Evolutionary conservation across 176 grass and related monocot genomes (phyloP).

Genomic region (Dactylis glomerata): DNA sequence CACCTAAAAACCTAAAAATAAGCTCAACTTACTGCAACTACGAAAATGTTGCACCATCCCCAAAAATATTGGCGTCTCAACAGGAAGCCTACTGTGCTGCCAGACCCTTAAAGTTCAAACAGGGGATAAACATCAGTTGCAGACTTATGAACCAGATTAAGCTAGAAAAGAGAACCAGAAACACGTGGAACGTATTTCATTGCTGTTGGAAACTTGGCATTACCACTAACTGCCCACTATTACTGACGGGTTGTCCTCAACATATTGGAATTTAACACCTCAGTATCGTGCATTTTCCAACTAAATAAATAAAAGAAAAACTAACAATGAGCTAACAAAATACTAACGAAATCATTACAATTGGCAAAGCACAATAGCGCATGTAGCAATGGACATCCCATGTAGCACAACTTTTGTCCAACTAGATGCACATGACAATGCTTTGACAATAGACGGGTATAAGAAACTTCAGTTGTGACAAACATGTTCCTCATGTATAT

Average conservation of each 20-base stretch:
- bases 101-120: not conserved
- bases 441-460: not conserved
- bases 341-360: not conserved
- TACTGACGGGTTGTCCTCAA: not conserved
- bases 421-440: not conserved
- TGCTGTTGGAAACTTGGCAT: not conserved
- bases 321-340: not conserved
- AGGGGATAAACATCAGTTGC: not conserved
- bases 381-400: not conserved
- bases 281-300: not conserved
- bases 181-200: not conserved
- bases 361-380: not conserved
- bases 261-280: not conserved
- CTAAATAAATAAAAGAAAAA: not conserved
- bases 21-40: not conserved
- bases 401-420: not conserved
- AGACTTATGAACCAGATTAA: not conserved
- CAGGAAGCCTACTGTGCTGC: not conserved
- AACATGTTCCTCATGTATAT: not conserved
- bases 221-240: not conserved
- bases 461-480: not conserved
- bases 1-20: not conserved
- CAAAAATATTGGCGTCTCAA: not conserved
- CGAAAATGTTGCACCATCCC: not conserved
- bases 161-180: not conserved